Conservation (phyloP, 192 early-diverging fungal genomes). For the Diversispora eburnea region DNA sequence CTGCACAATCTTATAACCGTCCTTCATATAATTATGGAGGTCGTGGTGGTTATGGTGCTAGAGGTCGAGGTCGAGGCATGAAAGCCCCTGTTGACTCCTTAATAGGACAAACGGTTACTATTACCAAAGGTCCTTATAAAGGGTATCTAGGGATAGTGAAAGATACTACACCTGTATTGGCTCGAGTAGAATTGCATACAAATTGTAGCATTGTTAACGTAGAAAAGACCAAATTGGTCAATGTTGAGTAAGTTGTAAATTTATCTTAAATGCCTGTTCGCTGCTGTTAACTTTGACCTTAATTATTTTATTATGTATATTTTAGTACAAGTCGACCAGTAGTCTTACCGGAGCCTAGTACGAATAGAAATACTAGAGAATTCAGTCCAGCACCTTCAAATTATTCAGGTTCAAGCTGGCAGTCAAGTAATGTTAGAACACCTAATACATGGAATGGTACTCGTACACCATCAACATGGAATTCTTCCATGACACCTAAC, state of each 20-base stretch:
- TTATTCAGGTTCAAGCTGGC: conserved; percentile 21
- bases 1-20: not conserved
- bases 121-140: conserved; percentile 87
- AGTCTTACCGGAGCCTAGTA: not conserved
- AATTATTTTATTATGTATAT: too few species aligned
- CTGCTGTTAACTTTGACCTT: not conserved
- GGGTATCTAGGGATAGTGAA: conserved; percentile 98
- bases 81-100: conserved; percentile 45
- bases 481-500: conserved; percentile 54
- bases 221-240: conserved; percentile 68
- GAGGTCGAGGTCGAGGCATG: conserved; percentile 40
- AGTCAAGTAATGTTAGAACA: not conserved
- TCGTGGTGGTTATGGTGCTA: conserved; percentile 47
- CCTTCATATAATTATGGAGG: conserved; percentile 33
- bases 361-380: conserved; percentile 33
- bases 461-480: conserved; percentile 51
- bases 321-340: conserved; percentile 50
- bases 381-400: conserved; percentile 36
- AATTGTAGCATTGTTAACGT: conserved; percentile 79
- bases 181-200: conserved; percentile 91
- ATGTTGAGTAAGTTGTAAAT: conserved; percentile 46
- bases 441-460: conserved; percentile 32
- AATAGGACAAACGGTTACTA: conserved; percentile 77
- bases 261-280: not conserved
- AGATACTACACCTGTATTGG: conserved; percentile 65